Evolutionary conservation across 2,329 filamentous ascomycete species (phyloP).

Genomic region (Neonectria coccinea): DNA sequence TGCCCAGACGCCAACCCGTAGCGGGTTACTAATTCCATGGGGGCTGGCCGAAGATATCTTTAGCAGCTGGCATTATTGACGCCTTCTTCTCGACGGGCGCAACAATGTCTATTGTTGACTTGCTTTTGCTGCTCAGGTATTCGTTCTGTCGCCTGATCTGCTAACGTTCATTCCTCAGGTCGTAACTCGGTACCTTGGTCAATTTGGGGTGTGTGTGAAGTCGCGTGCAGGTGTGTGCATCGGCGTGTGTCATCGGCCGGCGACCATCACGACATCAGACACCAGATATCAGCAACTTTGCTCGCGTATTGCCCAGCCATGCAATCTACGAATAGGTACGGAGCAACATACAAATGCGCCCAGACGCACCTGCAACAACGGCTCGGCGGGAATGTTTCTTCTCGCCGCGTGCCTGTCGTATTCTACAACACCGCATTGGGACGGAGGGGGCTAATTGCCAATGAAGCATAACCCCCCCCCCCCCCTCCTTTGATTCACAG

Average conservation of each 20-base stretch:
- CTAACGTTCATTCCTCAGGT: conserved; percentile 20
- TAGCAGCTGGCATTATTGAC: neutral
- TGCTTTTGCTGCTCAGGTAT: conserved; percentile 15
- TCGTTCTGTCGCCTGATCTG: conserved; percentile 4
- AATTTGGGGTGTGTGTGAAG: neutral
- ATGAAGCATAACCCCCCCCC: conserved; percentile 20
- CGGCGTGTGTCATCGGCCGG: conserved; percentile 25
- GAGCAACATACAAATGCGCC: neutral
- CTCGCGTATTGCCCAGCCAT: neutral
- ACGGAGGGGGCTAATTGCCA: conserved; percentile 15
- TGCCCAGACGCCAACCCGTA: neutral
- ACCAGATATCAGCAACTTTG: conserved; percentile 1
- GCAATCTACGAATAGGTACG: neutral
- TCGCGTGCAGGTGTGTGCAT: conserved; percentile 5
- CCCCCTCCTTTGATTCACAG: conserved; percentile 1
- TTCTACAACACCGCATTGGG: conserved; percentile 14
- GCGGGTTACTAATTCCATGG: neutral
- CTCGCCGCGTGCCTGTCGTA: neutral
- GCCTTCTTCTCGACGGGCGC: conserved; percentile 3
- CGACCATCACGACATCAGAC: conserved; percentile 20
- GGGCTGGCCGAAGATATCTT: neutral
- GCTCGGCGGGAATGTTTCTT: neutral
- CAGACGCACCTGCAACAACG: neutral
- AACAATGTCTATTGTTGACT: conserved; percentile 8
- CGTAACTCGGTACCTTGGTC: neutral